A percentile compares a stretch with the other conserved stretches of the same genome.
Conservation (phyloP, 2,329 filamentous ascomycete genomes). For the Gnomoniopsis sp. region DNA sequence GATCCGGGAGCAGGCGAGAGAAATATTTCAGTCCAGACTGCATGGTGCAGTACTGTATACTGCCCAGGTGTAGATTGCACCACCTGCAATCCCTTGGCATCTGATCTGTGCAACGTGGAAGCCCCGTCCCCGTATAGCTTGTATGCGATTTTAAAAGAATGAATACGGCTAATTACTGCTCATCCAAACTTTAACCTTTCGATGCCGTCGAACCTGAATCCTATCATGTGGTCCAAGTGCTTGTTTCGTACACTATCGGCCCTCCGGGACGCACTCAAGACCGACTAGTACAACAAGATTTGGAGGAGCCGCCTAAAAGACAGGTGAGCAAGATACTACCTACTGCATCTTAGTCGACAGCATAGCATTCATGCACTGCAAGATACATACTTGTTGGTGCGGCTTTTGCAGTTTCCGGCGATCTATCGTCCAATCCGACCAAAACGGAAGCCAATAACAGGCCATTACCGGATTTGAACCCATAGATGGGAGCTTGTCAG, state of each 20-base stretch:
- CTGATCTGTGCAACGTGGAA: neutral
- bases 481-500: neutral
- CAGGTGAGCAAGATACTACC: neutral
- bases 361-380: too few relatives aligned
- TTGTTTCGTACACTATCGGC: neutral
- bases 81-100: neutral
- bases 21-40: too few relatives aligned
- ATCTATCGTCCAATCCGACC: neutral
- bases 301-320: too few relatives aligned
- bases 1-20: too few relatives aligned
- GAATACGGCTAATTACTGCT: too few relatives aligned
- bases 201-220: neutral
- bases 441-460: neutral
- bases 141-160: neutral
- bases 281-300: neutral
- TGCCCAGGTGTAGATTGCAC: too few relatives aligned
- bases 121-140: too few relatives aligned
- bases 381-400: neutral
- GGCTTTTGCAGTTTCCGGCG: neutral
- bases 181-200: neutral
- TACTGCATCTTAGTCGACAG: neutral
- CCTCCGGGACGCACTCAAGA: neutral
- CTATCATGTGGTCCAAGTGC: neutral
- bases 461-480: neutral
- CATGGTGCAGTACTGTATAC: too few relatives aligned